phyloP scores from a whole-genome alignment of 2,329 filamentous ascomycete genomes.

The Plectosphaerella sp. region DNA sequence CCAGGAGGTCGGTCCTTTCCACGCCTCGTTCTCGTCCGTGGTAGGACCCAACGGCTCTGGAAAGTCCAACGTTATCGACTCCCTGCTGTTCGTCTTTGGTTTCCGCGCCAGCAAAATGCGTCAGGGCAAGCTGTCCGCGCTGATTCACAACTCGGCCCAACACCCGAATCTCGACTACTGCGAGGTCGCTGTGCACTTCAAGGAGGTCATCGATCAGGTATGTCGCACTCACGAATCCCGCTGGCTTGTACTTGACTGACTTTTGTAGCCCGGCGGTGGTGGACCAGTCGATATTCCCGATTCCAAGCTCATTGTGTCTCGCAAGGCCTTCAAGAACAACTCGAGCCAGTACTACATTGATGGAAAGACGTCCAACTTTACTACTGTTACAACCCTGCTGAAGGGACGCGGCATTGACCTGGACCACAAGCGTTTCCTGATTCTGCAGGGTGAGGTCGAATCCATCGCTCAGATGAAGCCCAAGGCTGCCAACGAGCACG shows the following conservation, averaged over 20 bases:
- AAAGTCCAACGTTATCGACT: conserved; percentile 99
- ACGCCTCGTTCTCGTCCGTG: conserved; percentile 94
- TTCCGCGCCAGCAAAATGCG: conserved; percentile 99
- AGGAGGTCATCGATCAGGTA: conserved; percentile 85
- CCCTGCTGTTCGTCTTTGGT: conserved; percentile 95
- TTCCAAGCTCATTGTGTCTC: conserved; percentile 81
- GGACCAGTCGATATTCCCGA: conserved; percentile 73
- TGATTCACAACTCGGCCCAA: conserved; percentile 94
- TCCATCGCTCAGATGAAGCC: conserved; percentile 99
- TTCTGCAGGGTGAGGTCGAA: conserved; percentile 95
- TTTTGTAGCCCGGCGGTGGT: conserved; percentile 54
- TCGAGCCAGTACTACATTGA: conserved; percentile 98
- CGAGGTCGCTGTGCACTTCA: conserved; percentile 95
- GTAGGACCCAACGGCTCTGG: conserved; percentile 97
- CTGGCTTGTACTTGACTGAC: conserved; percentile 17
- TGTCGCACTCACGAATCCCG: conserved; percentile 15
- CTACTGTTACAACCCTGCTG: conserved; percentile 80
- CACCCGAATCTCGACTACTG: conserved; percentile 83
- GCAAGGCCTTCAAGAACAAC: conserved; percentile 96
- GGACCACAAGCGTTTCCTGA: conserved; percentile 96
- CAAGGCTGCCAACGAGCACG: conserved; percentile 90
- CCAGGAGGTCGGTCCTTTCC: conserved; percentile 94
- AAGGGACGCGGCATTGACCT: conserved; percentile 87
- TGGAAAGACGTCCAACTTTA: conserved; percentile 84
- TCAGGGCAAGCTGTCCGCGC: conserved; percentile 93